phyloP scores from a whole-genome alignment of 1,139 yeast genomes.

The Candida labiduridarum region DNA sequence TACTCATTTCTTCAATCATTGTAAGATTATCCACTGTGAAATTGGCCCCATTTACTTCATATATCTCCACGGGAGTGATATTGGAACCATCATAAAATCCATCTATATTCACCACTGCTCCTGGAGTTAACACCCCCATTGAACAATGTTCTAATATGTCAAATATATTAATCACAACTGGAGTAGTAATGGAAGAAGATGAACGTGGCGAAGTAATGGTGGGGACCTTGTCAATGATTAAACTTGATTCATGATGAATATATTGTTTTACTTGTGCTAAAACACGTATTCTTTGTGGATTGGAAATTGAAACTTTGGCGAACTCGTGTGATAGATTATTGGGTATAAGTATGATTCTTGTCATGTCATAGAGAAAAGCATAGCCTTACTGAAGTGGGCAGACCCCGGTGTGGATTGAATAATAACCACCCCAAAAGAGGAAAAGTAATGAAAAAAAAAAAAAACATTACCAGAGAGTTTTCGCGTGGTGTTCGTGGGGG shows the following conservation, averaged over 20 bases:
- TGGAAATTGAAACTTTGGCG: conserved; percentile 26
- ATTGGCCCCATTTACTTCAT: conserved; percentile 13
- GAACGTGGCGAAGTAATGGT: conserved; percentile 5
- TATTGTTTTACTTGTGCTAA: conserved; percentile 33
- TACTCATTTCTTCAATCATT: background rate
- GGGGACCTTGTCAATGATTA: conserved; percentile 18
- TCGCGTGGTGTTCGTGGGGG: too few relatives aligned
- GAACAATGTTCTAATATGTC: conserved; percentile 14
- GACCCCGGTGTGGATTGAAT: too few relatives aligned
- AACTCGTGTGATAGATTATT: conserved; percentile 20
- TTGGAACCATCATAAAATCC: conserved; percentile 22
- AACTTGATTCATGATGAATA: conserved; percentile 12
- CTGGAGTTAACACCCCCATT: conserved; percentile 12
- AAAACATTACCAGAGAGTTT: too few relatives aligned
- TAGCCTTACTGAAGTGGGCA: background rate
- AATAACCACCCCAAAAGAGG: too few relatives aligned
- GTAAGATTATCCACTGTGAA: conserved; percentile 9
- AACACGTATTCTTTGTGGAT: conserved; percentile 27
- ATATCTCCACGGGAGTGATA: conserved; percentile 10
- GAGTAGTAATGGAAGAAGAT: background rate
- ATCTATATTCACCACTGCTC: conserved; percentile 21
- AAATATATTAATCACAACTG: conserved; percentile 11
- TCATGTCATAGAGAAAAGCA: conserved; percentile 32
- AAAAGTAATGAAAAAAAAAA: too few relatives aligned
- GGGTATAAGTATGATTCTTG: conserved; percentile 33